Percentiles rank a stretch among this genome's conserved stretches.
These are phyloP conservation scores for Boletus huronensis DNA, from an alignment of 768 basidiomycete species.

Conservation along the genomic window DNA sequence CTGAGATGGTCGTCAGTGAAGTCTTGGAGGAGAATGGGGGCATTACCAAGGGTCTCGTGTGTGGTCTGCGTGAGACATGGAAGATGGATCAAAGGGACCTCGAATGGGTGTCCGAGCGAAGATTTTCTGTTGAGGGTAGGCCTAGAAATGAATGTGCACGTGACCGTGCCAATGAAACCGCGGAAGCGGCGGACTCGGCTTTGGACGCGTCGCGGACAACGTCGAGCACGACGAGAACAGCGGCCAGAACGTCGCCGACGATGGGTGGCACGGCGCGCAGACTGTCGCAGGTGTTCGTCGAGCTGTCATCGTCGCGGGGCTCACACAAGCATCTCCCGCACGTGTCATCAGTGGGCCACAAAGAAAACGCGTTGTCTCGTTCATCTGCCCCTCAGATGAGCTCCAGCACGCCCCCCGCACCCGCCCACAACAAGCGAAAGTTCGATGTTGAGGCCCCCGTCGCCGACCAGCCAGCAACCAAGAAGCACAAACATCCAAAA, in stretches of 20 bases:
- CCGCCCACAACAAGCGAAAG: constrained; percentile 49
- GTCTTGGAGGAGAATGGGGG: not conserved
- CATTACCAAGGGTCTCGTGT: constrained; percentile 88
- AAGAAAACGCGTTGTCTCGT: constrained; percentile 47
- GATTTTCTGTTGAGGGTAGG: constrained; percentile 35
- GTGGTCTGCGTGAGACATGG: constrained; percentile 89
- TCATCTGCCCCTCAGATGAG: constrained; percentile 30
- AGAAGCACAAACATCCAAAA: constrained; percentile 31
- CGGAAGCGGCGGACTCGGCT: not conserved
- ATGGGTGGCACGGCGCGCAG: constrained; percentile 30
- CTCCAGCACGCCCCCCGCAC: constrained; percentile 29
- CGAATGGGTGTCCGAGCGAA: not conserved
- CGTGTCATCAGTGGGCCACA: constrained; percentile 33
- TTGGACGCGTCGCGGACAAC: constrained; percentile 23
- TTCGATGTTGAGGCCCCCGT: constrained; percentile 30
- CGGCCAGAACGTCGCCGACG: not conserved
- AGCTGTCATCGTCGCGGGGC: constrained; percentile 44
- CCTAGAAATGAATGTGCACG: constrained; percentile 14
- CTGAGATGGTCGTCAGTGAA: constrained; percentile 39
- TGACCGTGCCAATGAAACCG: constrained; percentile 30
- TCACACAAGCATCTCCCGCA: constrained; percentile 20
- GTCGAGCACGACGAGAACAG: constrained; percentile 18
- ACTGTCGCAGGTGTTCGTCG: constrained; percentile 51
- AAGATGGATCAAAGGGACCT: not conserved
- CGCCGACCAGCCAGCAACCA: constrained; percentile 16